Base-by-base conservation (phyloP, 2,329 filamentous ascomycete genomes). In the Ustulina deusta region DNA sequence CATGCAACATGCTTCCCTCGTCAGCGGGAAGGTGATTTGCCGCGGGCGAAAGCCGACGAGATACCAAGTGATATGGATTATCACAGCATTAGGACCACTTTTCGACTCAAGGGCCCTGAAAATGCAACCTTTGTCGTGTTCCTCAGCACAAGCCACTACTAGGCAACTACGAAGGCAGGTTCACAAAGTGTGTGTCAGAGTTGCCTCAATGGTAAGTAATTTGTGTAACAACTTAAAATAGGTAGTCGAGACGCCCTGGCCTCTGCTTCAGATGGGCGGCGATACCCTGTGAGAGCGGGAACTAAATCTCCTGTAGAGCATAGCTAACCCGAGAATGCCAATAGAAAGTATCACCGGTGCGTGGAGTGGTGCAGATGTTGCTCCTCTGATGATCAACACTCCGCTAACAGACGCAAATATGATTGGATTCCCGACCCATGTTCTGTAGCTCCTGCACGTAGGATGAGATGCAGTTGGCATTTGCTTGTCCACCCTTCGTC, bases 321-420 rank as follows among this genome's bases (percentile, higher is more conserved):
- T 65, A 61, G 62, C 75, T 61, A 77, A 63, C 64, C 75, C 74
- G 13, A 75, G 65, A 10, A 71, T 52, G 63, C 73, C 73, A 69
- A 75, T 75, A 55, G 72, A 72, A 58, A 77, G 29, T 56, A 78
- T 75, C 51, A 69, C 65, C 46, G 75, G 73, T 63, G 72, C 74
- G 68, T 77, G 76, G 55, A 75, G 68, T 58, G 73, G 74, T 68
- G 74, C 72, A 62, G 69, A 73, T 36, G 75, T 69, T 46, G 71
- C 62, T 67, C 74, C 78, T 70, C 75, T 72, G 52, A 74, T 61
- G 32, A 77, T 74, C 65, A 76, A 64, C 66, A 76, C 57, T 34
- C 66, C 68, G 63, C 74, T 77, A 36, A 74, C 69, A 46, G 68
- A 68, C 51, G 68, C 72, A 64, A 78, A 75, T 44, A 75, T 73